A percentile compares a stretch with the other conserved stretches of the same genome.
These are phyloP conservation scores for Alternaria triticimaculans DNA, from an alignment of 2,329 filamentous ascomycete genomes.

Conservation along the genomic window DNA sequence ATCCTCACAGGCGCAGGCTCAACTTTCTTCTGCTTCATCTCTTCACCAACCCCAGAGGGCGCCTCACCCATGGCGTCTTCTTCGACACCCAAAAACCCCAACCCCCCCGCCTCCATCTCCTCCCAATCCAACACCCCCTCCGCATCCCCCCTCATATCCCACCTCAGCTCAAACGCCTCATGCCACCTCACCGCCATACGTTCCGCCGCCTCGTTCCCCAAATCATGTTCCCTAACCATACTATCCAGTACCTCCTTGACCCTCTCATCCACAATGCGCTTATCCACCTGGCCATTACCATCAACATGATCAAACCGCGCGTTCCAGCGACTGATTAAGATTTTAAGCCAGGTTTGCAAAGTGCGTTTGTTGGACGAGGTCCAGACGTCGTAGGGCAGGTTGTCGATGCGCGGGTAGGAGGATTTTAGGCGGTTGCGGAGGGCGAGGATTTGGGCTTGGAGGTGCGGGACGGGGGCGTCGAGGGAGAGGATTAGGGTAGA, in stretches of 20 bases:
- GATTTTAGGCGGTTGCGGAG: slow-evolving; percentile 28
- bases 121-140: slow-evolving; percentile 19
- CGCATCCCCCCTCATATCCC: slow-evolving; percentile 7
- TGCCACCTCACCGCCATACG: slow-evolving; percentile 35
- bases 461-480: slow-evolving; percentile 11
- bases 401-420: slow-evolving; percentile 35
- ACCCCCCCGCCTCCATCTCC: slow-evolving; percentile 25
- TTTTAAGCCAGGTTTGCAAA: slow-evolving; percentile 38
- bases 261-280: slow-evolving; percentile 10
- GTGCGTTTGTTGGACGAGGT: slow-evolving; percentile 22
- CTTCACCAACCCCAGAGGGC: no score
- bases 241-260: slow-evolving; percentile 28
- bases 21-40: background rate
- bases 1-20: background rate
- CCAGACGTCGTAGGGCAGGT: slow-evolving; percentile 35
- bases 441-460: slow-evolving; percentile 29
- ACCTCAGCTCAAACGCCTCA: slow-evolving; percentile 18
- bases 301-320: slow-evolving; percentile 26
- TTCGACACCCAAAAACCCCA: slow-evolving; percentile 27
- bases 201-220: slow-evolving; percentile 28
- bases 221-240: slow-evolving; percentile 32
- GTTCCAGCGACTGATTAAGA: slow-evolving; percentile 32
- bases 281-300: background rate
- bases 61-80: no score
- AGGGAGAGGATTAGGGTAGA: slow-evolving; percentile 25